These are phyloP conservation scores for Fusarium duplospermum DNA, from an alignment of 2,329 filamentous ascomycete genomes.

Conservation along the genomic window DNA sequence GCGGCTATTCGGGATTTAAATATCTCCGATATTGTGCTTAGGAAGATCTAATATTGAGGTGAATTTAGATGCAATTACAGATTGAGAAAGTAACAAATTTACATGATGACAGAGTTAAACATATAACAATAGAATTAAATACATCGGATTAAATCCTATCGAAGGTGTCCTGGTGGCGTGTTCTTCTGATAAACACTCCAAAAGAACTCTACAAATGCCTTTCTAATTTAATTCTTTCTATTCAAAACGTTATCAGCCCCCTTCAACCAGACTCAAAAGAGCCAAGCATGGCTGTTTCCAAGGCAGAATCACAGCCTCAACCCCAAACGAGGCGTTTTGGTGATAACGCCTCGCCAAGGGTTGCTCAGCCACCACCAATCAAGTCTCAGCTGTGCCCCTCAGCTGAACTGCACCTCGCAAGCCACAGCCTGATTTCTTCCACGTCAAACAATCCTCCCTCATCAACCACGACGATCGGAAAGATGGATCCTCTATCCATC, in stretches of 20 bases:
- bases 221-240: background rate
- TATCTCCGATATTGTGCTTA: no score
- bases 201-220: background rate
- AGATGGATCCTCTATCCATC: slow-evolving; percentile 28
- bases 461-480: background rate
- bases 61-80: no score
- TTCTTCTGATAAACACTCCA: no score
- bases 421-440: background rate
- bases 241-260: background rate
- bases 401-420: background rate
- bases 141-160: no score
- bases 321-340: background rate
- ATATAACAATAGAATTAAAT: no score
- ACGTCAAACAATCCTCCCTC: background rate
- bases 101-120: no score
- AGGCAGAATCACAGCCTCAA: background rate
- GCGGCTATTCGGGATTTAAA: no score
- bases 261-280: background rate
- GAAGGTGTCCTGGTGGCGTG: no score
- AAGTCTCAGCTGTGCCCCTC: background rate
- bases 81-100: no score
- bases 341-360: background rate
- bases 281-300: background rate
- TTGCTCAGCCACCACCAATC: background rate
- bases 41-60: no score